phyloP scores from a whole-genome alignment of 495 filamentous ascomycete species.

The Aspergillus heteromorphus region DNA sequence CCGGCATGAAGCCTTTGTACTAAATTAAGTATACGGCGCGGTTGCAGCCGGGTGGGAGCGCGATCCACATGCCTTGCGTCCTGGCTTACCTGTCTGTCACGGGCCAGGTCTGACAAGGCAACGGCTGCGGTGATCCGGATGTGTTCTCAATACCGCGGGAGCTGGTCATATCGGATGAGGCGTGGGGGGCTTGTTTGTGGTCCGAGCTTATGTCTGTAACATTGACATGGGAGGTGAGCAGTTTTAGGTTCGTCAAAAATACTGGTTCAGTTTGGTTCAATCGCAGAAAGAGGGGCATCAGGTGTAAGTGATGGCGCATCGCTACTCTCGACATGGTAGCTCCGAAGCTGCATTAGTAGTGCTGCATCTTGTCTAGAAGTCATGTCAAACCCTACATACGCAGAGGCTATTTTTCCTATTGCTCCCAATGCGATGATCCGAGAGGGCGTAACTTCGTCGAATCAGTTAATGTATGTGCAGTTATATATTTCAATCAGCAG shows the following conservation, averaged over 20 bases:
- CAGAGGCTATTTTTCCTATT: background rate
- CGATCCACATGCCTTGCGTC: background rate
- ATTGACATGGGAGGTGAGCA: background rate
- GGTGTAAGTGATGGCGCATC: background rate
- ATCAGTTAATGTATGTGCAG: background rate
- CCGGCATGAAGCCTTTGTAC: background rate
- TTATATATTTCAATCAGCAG: background rate
- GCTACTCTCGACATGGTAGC: background rate
- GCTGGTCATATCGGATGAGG: background rate
- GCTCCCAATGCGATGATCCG: constrained; percentile 4
- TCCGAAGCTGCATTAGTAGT: background rate
- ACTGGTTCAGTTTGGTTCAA: background rate
- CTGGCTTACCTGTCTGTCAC: too few relatives aligned
- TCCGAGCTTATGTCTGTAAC: background rate
- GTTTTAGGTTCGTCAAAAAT: background rate
- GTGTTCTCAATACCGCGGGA: background rate
- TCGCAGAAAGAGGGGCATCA: background rate
- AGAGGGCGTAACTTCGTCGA: constrained; percentile 8
- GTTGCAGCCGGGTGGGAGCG: background rate
- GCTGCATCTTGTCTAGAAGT: background rate
- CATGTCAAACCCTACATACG: background rate
- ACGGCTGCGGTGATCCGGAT: background rate
- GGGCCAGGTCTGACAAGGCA: background rate
- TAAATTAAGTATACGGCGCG: background rate
- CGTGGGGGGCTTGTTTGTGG: background rate